Conservation (phyloP, 1,284 basidiomycete species). For the Phylloboletellus chloephorus region DNA sequence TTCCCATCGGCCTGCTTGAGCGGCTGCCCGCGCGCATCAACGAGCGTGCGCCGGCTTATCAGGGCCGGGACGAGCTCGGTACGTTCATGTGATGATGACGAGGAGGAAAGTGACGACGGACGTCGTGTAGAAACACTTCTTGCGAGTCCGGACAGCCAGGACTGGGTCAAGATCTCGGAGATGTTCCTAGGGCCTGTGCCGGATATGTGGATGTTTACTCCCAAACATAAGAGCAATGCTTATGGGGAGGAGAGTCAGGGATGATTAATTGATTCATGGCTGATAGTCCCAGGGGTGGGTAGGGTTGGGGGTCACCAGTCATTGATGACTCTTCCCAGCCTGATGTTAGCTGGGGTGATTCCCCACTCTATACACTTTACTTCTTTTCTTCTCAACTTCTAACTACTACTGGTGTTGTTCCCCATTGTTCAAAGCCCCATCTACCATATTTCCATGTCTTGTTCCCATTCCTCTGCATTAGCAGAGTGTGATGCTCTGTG, state of each 20-base stretch:
- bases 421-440: no score
- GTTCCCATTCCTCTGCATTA: no score
- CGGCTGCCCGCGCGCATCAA: conserved; percentile 78
- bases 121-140: conserved; percentile 68
- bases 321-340: no score
- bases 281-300: no score
- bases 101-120: conserved; percentile 1
- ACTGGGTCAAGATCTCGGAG: conserved; percentile 94
- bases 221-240: conserved; percentile 72
- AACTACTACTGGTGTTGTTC: no score
- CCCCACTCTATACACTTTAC: no score
- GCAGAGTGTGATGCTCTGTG: no score
- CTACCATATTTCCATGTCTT: no score
- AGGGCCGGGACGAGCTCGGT: conserved; percentile 84
- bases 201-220: conserved; percentile 62
- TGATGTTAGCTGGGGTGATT: no score
- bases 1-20: conserved; percentile 93
- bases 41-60: conserved; percentile 83
- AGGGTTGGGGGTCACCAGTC: no score
- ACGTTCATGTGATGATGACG: conserved; percentile 20
- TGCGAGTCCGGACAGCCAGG: conserved; percentile 73
- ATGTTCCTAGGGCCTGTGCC: conserved; percentile 84
- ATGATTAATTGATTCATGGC: conserved; percentile 8
- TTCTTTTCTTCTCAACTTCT: no score
- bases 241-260: conserved; percentile 55